Percentiles rank a stretch among this genome's conserved stretches.
Evolutionary conservation across 495 filamentous ascomycete species (phyloP).

Genomic region (Hypoxylon intermedium): DNA sequence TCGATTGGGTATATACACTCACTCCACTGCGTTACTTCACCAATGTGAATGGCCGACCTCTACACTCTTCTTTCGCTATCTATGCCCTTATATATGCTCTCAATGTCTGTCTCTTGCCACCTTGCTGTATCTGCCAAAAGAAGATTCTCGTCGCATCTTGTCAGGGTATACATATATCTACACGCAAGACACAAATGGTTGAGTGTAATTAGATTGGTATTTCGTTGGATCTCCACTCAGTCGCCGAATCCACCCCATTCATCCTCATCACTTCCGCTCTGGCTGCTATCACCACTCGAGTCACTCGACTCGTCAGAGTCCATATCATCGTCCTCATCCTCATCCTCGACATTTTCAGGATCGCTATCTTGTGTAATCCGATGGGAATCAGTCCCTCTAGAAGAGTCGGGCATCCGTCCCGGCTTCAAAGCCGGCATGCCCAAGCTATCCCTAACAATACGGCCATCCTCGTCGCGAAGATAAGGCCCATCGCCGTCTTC

Average conservation of each 20-base stretch:
- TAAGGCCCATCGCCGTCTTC: conserved; percentile 42
- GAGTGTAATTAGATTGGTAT: neutral
- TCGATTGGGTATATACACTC: neutral
- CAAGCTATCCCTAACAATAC: conserved; percentile 45
- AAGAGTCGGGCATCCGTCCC: conserved; percentile 25
- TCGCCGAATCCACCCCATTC: conserved; percentile 61
- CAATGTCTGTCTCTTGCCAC: no score
- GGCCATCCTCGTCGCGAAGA: conserved; percentile 47
- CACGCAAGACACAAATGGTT: neutral
- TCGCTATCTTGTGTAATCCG: conserved; percentile 4
- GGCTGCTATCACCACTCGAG: neutral
- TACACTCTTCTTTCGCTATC: neutral
- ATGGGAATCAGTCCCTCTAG: neutral
- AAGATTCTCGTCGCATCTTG: no score
- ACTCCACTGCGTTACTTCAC: neutral
- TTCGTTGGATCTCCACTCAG: conserved; percentile 23
- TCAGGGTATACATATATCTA: no score
- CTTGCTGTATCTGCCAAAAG: no score
- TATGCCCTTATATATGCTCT: no score
- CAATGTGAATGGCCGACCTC: neutral
- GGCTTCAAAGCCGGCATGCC: conserved; percentile 52
- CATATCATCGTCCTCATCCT: conserved; percentile 36
- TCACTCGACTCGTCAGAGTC: conserved; percentile 33
- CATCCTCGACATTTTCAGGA: conserved; percentile 26
- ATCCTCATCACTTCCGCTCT: conserved; percentile 35